These are phyloP conservation scores for Cladosporium sp. DNA, from an alignment of 2,329 filamentous ascomycete genomes.

Conservation along the genomic window DNA sequence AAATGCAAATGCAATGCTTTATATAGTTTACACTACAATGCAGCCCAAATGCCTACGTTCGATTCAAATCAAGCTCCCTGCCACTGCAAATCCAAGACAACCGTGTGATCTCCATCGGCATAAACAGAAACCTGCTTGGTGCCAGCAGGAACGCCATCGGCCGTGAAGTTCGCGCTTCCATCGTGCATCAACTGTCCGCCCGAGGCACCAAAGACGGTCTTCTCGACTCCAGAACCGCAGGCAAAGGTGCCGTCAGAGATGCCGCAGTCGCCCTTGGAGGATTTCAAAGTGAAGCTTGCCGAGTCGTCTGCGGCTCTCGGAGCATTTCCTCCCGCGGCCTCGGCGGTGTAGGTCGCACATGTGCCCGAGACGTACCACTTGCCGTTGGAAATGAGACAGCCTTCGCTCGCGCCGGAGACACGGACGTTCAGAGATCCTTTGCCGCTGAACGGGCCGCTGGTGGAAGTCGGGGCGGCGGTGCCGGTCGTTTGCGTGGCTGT, in stretches of 20 bases:
- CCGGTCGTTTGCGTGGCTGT: constrained; percentile 31
- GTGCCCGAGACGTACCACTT: constrained; percentile 65
- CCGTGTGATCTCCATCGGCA: constrained; percentile 28
- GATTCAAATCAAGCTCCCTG: constrained; percentile 26
- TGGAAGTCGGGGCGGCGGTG: constrained; percentile 32
- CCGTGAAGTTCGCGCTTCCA: constrained; percentile 40
- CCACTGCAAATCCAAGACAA: constrained; percentile 36
- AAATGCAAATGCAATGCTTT: too few relatives aligned
- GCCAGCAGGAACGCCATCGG: constrained; percentile 40
- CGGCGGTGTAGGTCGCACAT: constrained; percentile 62
- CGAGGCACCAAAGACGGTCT: constrained; percentile 39
- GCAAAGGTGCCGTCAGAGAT: constrained; percentile 51
- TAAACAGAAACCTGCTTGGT: constrained; percentile 44
- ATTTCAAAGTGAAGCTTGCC: constrained; percentile 51
- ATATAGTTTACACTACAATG: too few relatives aligned
- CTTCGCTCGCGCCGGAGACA: constrained; percentile 45
- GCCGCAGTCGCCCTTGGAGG: constrained; percentile 57
- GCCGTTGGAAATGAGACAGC: constrained; percentile 65
- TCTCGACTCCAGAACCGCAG: constrained; percentile 48
- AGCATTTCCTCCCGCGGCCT: constrained; percentile 31
- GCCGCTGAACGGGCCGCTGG: constrained; percentile 49
- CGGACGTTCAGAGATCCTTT: constrained; percentile 58
- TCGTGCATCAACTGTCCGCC: constrained; percentile 35
- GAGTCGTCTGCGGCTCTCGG: not conserved
- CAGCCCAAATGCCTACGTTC: too few relatives aligned